Evolutionary conservation across 1,284 basidiomycete species (phyloP), one percentile per base, ranked within the genome.

Genomic region (Chalciporus sp.): DNA sequence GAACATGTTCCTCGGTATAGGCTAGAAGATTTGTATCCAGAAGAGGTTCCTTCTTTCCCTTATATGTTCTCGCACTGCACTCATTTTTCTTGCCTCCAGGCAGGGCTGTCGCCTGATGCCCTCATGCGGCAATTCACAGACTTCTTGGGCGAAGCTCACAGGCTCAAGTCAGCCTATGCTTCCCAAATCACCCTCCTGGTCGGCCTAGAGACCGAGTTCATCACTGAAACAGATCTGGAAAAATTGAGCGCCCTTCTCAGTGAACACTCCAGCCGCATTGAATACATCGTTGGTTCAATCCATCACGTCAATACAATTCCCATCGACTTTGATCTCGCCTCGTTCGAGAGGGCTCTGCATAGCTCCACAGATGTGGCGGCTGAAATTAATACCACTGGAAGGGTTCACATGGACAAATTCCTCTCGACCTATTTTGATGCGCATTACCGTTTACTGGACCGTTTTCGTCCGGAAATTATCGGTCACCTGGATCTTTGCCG

Each of bases 1-100:
- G 96, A 99, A 72, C 97, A 99, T 72, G 89, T 91, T 43, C 96
- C 96, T 37, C 85, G 96, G 31, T 95, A 94, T 71, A 79, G 92
- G 53, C 49, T 63, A 1, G 68, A 82, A 35, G 94, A 99, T 71
- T 76, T 98, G 33, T 99, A 98, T 69, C 96, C 95, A 14, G 96
- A 99, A 78, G 96, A 99, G 84, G 94, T 94, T 61, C 55, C 62
- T 62, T 55, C 27, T 27, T 56, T 53, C 43, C 58, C 56, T 43
- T 19, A 45, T 31, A 44, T 26, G 35, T 52, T 28, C 27, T 27
- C 31, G 41, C 48, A 42, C 17, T 31, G 19, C 40, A 58, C 65
- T 58, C 59, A 64, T 55, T 58, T 49, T 55, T 23, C 28, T 49
- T 41, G 52, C 48, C 53, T 57, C 43, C 58, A 90, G 86, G 71